Conservation (phyloP, 371 early-diverging fungal genomes). For the Mucor mucedo region DNA sequence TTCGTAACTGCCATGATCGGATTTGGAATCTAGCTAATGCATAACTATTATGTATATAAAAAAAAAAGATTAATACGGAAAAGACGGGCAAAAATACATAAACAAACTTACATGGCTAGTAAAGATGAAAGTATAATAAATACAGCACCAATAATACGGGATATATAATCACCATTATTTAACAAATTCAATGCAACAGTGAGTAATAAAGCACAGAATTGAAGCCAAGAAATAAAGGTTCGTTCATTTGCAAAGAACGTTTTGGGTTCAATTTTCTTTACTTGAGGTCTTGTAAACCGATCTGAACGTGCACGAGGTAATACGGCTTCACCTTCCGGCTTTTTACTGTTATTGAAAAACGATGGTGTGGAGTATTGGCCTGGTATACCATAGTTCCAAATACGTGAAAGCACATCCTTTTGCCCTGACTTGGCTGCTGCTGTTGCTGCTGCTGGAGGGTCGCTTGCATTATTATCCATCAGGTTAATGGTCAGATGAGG, state of each 20-base stretch:
- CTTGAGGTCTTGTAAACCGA: neutral
- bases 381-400: conserved; percentile 20
- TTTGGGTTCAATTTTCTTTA: conserved; percentile 38
- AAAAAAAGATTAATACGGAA: neutral
- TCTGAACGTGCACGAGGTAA: conserved; percentile 14
- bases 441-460: neutral
- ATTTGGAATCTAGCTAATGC: conserved; percentile 35
- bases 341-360: neutral
- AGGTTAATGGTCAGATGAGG: conserved; percentile 25
- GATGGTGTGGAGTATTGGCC: neutral
- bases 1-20: conserved; percentile 32
- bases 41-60: conserved; percentile 27
- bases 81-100: neutral
- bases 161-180: conserved; percentile 66
- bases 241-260: conserved; percentile 93
- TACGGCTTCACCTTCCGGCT: neutral
- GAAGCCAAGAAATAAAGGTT: conserved; percentile 88
- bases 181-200: conserved; percentile 71
- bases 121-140: conserved; percentile 33
- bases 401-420: conserved; percentile 24
- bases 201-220: conserved; percentile 69
- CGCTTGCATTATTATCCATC: neutral
- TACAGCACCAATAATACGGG: conserved; percentile 36
- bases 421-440: no score
- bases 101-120: conserved; percentile 33